Base-by-base conservation (phyloP, 2,329 filamentous ascomycete species). In the Pseudogymnoascus sp. region DNA sequence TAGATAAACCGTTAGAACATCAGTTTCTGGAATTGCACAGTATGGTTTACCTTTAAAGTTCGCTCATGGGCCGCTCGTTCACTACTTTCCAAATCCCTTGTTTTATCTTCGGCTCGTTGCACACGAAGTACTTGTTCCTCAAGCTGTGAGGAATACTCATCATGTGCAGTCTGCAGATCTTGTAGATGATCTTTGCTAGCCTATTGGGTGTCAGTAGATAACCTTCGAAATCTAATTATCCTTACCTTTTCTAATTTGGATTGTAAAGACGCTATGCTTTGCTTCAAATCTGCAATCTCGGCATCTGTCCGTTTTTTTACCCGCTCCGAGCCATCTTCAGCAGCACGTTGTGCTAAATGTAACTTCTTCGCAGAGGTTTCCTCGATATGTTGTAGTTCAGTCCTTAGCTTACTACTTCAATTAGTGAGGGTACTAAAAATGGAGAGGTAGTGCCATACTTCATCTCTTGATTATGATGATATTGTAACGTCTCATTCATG, bases 401-500 rank as follows among this genome's bases (percentile, higher is more conserved):
- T 62, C 62, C 66, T 67, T 47, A 73, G 50, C 66, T 73, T 73
- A 31, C 72, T 74, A 57, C 1, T 21, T 9, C 17, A 62, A 23
- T 65, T 47, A 62, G 61, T 44, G 60, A 36, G 21, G 17, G n/a
- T 57, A 57, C 6, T 13, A 21, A 33, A 19, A 8, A 33, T 33
- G 17, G 50, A 57, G 28, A 13, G 33, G 6, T 28, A 33, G 50
- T 10, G 33, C 76, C 78, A 68, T 78, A 83, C 73, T 79, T 79
- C 6, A 88, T 68, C 63, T 91, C 87, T 38, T 85, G 82, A 62
- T 88, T 85, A 70, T 95, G 89, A 35, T 86, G 83, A 57, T 81
- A 81, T 68, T 91, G 89, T 17, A 93, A 77, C 7, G 83, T 83
- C 60, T 93, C 87, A 63, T 91, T 90, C 67, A 88, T 69, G 35